Evolutionary conservation across 129 eudicot species (phyloP).

Genomic region (Centella asiatica): DNA sequence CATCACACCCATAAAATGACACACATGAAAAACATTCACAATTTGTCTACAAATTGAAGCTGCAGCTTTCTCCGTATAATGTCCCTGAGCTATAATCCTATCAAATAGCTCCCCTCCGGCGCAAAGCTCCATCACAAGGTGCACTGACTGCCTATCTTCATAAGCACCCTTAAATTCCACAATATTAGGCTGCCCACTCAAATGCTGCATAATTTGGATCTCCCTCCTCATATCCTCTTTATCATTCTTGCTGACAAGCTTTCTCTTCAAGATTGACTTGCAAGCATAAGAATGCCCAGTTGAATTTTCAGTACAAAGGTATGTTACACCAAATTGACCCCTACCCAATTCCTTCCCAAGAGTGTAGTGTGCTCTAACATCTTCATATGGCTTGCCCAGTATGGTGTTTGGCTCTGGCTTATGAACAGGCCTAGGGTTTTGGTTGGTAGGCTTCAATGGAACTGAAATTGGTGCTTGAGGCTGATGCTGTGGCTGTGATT

Average conservation of each 20-base stretch:
- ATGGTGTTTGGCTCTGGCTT: background rate
- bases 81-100: constrained; percentile 11
- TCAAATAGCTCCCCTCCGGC: constrained; percentile 16
- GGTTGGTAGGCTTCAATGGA: too few species aligned
- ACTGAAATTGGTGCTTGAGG: background rate
- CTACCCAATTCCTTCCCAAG: constrained; percentile 9
- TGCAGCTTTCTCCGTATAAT: constrained; percentile 11
- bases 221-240: constrained; percentile 13
- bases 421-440: background rate
- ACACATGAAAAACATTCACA: constrained; percentile 8
- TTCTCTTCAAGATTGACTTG: constrained; percentile 8
- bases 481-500: constrained; percentile 5
- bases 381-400: constrained; percentile 10
- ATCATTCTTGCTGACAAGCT: constrained; percentile 5
- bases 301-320: constrained; percentile 10
- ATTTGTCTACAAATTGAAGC: constrained; percentile 3
- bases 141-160: constrained; percentile 6
- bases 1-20: constrained; percentile 16
- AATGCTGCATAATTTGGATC: constrained; percentile 17
- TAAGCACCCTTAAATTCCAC: constrained; percentile 5
- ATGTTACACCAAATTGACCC: constrained; percentile 12
- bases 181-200: constrained; percentile 8
- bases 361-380: background rate
- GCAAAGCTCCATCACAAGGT: constrained; percentile 13
- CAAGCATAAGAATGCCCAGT: constrained; percentile 7